Evolutionary conservation across 106 monocot species (phyloP).

Genomic region (Dioscorea alata): DNA sequence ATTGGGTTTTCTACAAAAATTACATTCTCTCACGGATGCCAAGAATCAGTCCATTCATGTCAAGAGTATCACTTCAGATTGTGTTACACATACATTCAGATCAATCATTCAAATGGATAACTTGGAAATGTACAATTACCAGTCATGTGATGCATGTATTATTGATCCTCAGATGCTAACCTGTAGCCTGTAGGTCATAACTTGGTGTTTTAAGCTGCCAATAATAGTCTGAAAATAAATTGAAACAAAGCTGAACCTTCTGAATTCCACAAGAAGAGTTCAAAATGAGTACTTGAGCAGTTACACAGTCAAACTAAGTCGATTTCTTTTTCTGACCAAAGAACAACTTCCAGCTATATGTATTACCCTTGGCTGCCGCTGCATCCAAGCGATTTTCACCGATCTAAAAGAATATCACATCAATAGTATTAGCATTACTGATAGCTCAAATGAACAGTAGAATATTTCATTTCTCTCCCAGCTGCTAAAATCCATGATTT

Average conservation of each 20-base stretch:
- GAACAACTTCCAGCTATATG: not conserved
- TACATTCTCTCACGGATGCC: not conserved
- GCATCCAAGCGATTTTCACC: not conserved
- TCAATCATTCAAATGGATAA: not conserved
- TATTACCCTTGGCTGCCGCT: not conserved
- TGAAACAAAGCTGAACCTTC: not conserved
- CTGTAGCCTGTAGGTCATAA: no score
- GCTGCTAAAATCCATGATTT: not conserved
- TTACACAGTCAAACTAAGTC: not conserved
- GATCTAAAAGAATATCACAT: not conserved
- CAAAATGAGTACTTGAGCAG: not conserved
- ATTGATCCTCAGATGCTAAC: no score
- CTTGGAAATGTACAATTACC: not conserved
- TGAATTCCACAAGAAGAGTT: not conserved
- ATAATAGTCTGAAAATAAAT: not conserved
- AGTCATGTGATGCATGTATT: no score
- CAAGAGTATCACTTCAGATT: not conserved
- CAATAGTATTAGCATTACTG: not conserved
- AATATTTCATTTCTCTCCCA: not conserved
- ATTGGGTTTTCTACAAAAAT: no score
- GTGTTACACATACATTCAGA: not conserved
- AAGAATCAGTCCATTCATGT: not conserved
- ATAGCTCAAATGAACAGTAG: not conserved
- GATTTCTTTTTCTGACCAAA: slow-evolving; percentile 2
- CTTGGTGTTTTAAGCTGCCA: no score